phyloP scores from a whole-genome alignment of 1,284 basidiomycete species.

The Ceratobasidium theobromae region DNA sequence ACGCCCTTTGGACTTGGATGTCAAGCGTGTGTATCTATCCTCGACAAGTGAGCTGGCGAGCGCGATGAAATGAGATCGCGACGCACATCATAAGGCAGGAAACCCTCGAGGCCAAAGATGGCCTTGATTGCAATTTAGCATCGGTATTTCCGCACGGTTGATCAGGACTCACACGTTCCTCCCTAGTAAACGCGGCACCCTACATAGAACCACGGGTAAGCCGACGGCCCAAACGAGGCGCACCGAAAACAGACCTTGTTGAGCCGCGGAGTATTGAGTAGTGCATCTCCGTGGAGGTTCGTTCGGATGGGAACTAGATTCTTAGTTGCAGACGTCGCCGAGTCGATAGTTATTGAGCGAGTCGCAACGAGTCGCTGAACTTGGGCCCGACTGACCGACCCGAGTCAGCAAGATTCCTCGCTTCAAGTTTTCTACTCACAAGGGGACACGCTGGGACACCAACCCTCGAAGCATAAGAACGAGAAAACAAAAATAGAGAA shows the following conservation, averaged over 20 bases:
- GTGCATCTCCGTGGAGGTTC: conserved; percentile 39
- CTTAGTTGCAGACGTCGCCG: conserved; percentile 30
- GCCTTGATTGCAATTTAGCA: conserved; percentile 2
- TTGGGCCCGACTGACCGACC: not conserved
- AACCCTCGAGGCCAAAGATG: conserved; percentile 50
- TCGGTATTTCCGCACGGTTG: conserved; percentile 1
- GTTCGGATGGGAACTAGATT: conserved; percentile 31
- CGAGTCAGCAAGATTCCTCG: conserved; percentile 1
- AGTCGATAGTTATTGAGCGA: conserved; percentile 17
- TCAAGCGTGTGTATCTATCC: conserved; percentile 27
- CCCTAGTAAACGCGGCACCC: conserved; percentile 48
- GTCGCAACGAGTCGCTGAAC: conserved; percentile 2
- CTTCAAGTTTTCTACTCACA: not conserved
- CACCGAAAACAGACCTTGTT: conserved; percentile 37
- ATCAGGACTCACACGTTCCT: conserved; percentile 44
- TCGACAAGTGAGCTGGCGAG: not conserved
- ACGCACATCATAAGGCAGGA: conserved; percentile 54
- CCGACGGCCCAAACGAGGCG: conserved; percentile 7
- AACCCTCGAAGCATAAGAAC: too few species aligned
- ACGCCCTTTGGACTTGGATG: conserved; percentile 15
- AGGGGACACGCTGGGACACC: not conserved
- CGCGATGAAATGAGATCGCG: conserved; percentile 8
- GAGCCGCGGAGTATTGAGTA: conserved; percentile 44
- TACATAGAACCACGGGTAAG: conserved; percentile 36
- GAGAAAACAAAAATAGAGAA: too few species aligned